Base-by-base conservation (phyloP, 805 yeast species). In the Cyberlindnera galapagoensis region DNA sequence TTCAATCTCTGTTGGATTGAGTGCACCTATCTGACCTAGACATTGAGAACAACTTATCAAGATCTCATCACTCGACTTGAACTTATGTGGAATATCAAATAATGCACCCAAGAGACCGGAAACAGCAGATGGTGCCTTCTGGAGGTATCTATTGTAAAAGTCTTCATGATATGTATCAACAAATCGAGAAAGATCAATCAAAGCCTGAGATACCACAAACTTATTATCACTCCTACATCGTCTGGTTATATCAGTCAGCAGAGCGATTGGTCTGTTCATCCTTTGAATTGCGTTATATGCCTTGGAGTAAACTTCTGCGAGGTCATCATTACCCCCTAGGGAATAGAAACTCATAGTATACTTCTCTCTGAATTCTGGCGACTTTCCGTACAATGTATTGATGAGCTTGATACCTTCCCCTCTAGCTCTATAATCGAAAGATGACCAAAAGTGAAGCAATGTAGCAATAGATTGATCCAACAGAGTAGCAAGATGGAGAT, bases 401-500 rank as follows among this genome's bases (percentile, higher is more conserved):
- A 85, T 54, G 8, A 84, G 66, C 14, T 64, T 65, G 33, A 64
- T 63, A 0, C 83, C 78, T n/a, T 69, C 56, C 0, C 43, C 34
- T 43, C 71, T 71, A 9, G 80, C 67, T 19, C 65, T 65, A 5
- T 48, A 47, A 24, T 68, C 64, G 38, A 87, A 75, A 0, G 42
- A 36, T 2, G 52, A 48, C 74, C 87, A 86, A 35, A 71, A 71
- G 51, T 84, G 92, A 24, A 82, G 63, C 16, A 86, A 65, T 23
- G 82, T 67, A 2, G 95, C 79, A 9, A 86, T 65, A 1, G 87
- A 66, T 23, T 84, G 71, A 52, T 86, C 94, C 24, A 84, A 66
- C 21, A 88, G 64, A 2, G 84, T 75, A 0, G 71, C 69, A 23
- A 84, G 60, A 38, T 78, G 76, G 3, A 68, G 62, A 18, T 71